Conservation (phyloP, 106 monocot species). For the Cymbidium sinense region DNA sequence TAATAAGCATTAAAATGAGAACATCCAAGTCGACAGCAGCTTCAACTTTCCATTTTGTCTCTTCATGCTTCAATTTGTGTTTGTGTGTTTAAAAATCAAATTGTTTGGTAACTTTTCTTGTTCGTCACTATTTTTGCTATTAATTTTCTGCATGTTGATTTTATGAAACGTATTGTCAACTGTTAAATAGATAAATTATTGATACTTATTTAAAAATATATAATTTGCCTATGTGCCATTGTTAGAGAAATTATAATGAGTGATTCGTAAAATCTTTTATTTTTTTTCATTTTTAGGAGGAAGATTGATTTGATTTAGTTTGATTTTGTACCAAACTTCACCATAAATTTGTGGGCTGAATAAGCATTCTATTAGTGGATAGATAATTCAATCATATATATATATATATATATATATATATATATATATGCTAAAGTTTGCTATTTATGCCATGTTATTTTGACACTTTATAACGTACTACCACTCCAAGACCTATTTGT, state of each 20-base stretch:
- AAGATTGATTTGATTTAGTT: not conserved
- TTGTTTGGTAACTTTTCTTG: no score
- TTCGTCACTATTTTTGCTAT: no score
- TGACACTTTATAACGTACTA: not conserved
- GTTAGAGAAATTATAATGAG: not conserved
- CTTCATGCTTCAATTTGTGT: no score
- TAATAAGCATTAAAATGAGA: no score
- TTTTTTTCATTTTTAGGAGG: not conserved
- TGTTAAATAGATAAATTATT: not conserved
- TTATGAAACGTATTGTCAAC: no score
- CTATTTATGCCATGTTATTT: not conserved
- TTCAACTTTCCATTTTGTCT: no score
- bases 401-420: no score
- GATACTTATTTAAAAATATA: not conserved
- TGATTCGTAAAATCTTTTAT: not conserved
- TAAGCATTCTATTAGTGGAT: no score
- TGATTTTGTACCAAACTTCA: not conserved
- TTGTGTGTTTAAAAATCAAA: no score
- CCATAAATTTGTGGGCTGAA: not conserved
- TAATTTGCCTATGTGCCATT: not conserved
- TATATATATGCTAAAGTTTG: not conserved
- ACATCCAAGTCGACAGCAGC: no score
- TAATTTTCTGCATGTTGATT: no score
- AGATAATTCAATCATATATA: no score
- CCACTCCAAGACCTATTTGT: not conserved